These are phyloP conservation scores for Elongisporangium undulatum DNA, from an alignment of 352 stramenopile genomes.

Conservation along the genomic window DNA sequence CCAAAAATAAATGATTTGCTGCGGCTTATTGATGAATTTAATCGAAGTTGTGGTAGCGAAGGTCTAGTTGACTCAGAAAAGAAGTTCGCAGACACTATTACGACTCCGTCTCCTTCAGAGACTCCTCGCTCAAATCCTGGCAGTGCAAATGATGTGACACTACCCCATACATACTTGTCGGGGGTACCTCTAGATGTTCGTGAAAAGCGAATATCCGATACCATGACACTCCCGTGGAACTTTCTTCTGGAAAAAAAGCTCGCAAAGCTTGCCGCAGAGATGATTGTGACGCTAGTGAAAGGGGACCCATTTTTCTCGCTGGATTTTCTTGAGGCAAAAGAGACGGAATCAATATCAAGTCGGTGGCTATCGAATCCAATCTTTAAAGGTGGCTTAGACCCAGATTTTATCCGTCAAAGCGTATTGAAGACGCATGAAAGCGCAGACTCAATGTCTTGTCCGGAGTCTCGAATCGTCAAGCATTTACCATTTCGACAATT, in stretches of 20 bases:
- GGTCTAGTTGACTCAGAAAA: slow-evolving; percentile 13
- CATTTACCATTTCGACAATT: background rate
- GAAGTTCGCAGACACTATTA: slow-evolving; percentile 20
- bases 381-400: slow-evolving; percentile 23
- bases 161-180: background rate
- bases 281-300: slow-evolving; percentile 46
- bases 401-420: slow-evolving; percentile 5
- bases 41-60: slow-evolving; percentile 11
- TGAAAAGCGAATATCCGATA: slow-evolving; percentile 12
- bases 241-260: slow-evolving; percentile 64
- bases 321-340: background rate
- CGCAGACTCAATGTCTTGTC: background rate
- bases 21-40: slow-evolving; percentile 41
- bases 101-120: background rate
- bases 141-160: background rate
- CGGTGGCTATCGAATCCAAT: slow-evolving; percentile 25
- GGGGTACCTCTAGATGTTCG: background rate
- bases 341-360: background rate
- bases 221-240: slow-evolving; percentile 43
- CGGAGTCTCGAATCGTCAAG: background rate
- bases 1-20: slow-evolving; percentile 39
- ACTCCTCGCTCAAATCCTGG: background rate
- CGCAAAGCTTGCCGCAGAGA: slow-evolving; percentile 40
- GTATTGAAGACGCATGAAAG: background rate
- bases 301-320: slow-evolving; percentile 28